phyloP scores from a whole-genome alignment of 768 basidiomycete species.

The Trichaptum fuscoviolaceum region DNA sequence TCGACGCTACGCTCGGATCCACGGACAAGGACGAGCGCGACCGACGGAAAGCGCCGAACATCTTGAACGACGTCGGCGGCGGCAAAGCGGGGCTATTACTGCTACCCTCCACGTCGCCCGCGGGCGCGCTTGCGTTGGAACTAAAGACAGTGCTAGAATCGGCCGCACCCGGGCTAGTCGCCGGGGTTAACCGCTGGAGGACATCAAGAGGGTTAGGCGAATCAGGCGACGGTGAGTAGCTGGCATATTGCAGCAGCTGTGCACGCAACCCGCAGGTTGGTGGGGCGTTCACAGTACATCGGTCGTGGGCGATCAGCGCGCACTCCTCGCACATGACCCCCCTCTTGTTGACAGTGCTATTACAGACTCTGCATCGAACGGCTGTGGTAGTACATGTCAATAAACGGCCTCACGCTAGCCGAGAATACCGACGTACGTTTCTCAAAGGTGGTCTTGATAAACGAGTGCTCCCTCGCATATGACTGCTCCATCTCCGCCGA shows the following conservation, averaged over 20 bases:
- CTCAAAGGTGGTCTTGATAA: slow-evolving; percentile 89
- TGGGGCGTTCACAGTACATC: slow-evolving; percentile 67
- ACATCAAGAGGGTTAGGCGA: slow-evolving; percentile 46
- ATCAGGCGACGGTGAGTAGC: slow-evolving; percentile 60
- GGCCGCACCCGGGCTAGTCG: slow-evolving; percentile 35
- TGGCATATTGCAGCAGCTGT: slow-evolving; percentile 72
- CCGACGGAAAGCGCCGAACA: slow-evolving; percentile 59
- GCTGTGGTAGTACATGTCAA: slow-evolving; percentile 39
- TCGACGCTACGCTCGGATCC: slow-evolving; percentile 23
- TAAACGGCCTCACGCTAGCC: background rate
- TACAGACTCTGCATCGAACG: slow-evolving; percentile 82
- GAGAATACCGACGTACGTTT: slow-evolving; percentile 58
- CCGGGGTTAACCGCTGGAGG: slow-evolving; percentile 28
- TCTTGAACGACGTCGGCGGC: slow-evolving; percentile 58
- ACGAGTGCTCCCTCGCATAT: slow-evolving; percentile 72
- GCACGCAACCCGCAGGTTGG: slow-evolving; percentile 79
- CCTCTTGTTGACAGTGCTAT: slow-evolving; percentile 72
- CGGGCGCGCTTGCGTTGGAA: slow-evolving; percentile 15
- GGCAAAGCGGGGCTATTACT: slow-evolving; percentile 21
- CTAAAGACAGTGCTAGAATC: background rate
- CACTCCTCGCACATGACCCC: slow-evolving; percentile 88
- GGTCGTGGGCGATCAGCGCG: slow-evolving; percentile 81
- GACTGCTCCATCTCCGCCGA: slow-evolving; percentile 36
- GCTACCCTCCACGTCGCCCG: background rate
- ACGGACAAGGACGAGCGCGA: slow-evolving; percentile 55